Evolutionary conservation across 106 monocot genomes (phyloP).

Genomic region (Dactylorhiza incarnata): DNA sequence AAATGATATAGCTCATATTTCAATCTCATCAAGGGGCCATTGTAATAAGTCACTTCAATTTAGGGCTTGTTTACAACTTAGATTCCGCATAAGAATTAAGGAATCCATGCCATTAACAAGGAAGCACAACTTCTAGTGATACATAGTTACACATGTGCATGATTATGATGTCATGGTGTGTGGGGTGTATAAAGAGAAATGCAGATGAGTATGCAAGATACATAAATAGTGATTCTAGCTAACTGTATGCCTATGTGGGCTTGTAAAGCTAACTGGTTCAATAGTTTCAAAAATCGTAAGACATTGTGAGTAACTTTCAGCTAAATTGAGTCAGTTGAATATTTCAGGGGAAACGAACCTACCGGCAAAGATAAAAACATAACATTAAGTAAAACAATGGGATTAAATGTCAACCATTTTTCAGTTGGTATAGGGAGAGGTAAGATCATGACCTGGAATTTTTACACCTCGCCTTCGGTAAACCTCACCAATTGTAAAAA

Average conservation of each 20-base stretch:
- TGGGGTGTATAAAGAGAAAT: not conserved
- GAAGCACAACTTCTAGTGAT: not conserved
- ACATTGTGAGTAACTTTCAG: not conserved
- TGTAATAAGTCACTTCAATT: not conserved
- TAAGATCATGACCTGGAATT: constrained; percentile 56
- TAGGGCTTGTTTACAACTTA: not conserved
- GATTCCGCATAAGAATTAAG: not conserved
- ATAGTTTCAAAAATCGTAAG: not conserved
- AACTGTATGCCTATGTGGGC: not conserved
- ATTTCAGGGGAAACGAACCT: not conserved
- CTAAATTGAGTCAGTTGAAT: not conserved
- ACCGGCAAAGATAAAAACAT: not conserved
- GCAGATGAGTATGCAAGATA: not conserved
- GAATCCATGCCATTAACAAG: not conserved
- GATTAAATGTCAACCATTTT: not conserved
- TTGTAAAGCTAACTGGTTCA: not conserved
- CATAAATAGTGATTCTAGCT: not conserved
- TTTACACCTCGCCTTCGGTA: constrained; percentile 76
- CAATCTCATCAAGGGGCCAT: not conserved
- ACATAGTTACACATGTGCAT: not conserved
- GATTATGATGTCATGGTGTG: not conserved
- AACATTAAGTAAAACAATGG: not conserved
- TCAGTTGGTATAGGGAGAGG: not conserved
- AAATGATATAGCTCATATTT: constrained; percentile 1
- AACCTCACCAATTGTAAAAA: constrained; percentile 80